Conservation (phyloP, 352 stramenopile species). For the Globisporangium spinosum region DNA sequence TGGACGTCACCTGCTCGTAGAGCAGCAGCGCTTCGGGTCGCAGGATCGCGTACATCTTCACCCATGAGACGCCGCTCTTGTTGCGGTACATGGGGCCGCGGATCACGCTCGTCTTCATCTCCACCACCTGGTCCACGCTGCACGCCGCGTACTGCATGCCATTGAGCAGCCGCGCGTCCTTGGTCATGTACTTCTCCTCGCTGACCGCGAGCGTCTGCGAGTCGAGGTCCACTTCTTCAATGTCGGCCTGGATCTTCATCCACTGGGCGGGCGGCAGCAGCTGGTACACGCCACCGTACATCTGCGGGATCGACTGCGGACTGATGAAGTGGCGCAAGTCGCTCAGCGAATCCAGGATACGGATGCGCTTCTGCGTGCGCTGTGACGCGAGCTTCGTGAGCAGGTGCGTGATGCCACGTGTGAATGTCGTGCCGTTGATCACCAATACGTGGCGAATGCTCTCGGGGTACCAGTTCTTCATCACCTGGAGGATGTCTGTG, state of each 20-base stretch:
- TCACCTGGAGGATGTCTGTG: conserved; percentile 54
- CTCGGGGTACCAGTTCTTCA: conserved; percentile 65
- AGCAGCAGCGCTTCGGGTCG: conserved; percentile 67
- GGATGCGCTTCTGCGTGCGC: conserved; percentile 46
- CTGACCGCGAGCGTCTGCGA: conserved; percentile 27
- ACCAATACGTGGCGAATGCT: conserved; percentile 57
- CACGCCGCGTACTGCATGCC: conserved; percentile 82
- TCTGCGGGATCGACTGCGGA: conserved; percentile 43
- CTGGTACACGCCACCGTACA: conserved; percentile 57
- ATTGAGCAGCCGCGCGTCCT: conserved; percentile 54
- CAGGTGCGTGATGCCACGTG: conserved; percentile 49
- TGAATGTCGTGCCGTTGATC: conserved; percentile 55
- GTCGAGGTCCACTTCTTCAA: conserved; percentile 64
- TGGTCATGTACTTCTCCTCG: conserved; percentile 52
- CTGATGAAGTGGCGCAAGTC: conserved; percentile 52
- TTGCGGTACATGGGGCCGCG: conserved; percentile 63
- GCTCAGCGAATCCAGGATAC: conserved; percentile 36
- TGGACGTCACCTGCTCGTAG: conserved; percentile 53
- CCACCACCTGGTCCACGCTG: conserved; percentile 53
- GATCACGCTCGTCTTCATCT: conserved; percentile 70
- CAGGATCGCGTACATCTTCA: conserved; percentile 65
- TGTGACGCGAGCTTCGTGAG: conserved; percentile 46
- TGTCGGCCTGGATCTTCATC: conserved; percentile 67
- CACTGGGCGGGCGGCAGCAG: conserved; percentile 50
- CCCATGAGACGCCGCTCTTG: conserved; percentile 66